Evolutionary conservation across 805 yeast species (phyloP), one percentile per base, ranked within the genome.

Genomic region (Debaryomyces maramus): DNA sequence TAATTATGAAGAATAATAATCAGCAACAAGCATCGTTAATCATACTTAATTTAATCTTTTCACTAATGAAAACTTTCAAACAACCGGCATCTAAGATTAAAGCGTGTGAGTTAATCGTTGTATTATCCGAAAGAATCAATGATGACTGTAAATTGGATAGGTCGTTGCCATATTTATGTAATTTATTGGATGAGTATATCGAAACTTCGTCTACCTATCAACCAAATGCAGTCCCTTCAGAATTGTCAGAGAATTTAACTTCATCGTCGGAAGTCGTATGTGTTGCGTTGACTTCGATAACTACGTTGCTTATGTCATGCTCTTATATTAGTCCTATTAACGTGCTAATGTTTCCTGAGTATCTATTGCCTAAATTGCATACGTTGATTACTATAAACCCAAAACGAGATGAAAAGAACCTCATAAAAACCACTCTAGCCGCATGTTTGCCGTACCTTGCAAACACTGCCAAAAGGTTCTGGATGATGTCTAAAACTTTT

Each of bases 141-240:
- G 98, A 93, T 56, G 95, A 86, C 41, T 82, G 81, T 11, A 91
- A 89, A 56, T 66, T 93, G 28, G 97, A 93, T 58, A 64, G 97
- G 32, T 80, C 88, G 22, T 60, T 93, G 17, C 98, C 99, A 0
- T 88, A 84, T 55, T 58, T 93, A 17, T 75, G 87, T 16, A 65
- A 79, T n/a, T 67, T 88, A 38, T 58, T 90, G 10, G 88, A 85
- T 37, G 96, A 88, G 32, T 65, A 52, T 34, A 50, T 60, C 3
- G 61, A 58, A 30, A 45, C 39, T 19, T 41, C 55, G 2, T 14
- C 34, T 11, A 10, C 36, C 21, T 38, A 16, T 14, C 41, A 33
- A 11, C 17, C 32, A 18, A 34, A 34, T 19, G 14, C 16, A 4
- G 24, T 18, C 13, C 28, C 11, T 5, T 19, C 21, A 18, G 33